These are phyloP conservation scores for Xanthoconium stramineum DNA, from an alignment of 768 basidiomycete species.

Conservation along the genomic window DNA sequence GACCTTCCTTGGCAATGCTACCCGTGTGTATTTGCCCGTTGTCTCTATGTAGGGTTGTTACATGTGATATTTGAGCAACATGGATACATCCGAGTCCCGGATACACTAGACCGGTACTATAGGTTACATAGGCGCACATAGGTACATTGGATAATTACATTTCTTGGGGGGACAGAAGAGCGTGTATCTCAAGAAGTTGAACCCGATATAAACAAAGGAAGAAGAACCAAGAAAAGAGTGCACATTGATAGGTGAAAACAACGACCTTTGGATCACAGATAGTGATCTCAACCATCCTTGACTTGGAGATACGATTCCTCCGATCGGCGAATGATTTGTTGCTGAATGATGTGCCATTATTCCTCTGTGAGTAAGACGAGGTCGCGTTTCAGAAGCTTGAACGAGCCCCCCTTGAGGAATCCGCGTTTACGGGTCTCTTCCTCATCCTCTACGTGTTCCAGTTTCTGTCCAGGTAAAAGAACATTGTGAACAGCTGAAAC, in stretches of 20 bases:
- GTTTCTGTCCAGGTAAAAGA: conserved; percentile 47
- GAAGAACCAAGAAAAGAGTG: neutral
- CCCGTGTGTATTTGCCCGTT: too few species aligned
- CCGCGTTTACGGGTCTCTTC: conserved; percentile 50
- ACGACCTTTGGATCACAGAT: neutral
- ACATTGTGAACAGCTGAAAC: conserved; percentile 18
- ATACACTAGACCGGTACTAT: too few species aligned
- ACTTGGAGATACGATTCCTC: too few species aligned
- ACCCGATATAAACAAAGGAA: neutral
- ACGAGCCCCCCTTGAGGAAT: conserved; percentile 43
- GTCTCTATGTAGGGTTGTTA: too few species aligned
- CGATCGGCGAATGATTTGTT: conserved; percentile 14
- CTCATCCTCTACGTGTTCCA: conserved; percentile 52
- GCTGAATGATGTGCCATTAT: conserved; percentile 34
- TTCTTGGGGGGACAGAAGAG: too few species aligned
- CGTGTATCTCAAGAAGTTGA: neutral
- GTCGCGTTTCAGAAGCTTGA: conserved; percentile 49
- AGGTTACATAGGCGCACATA: neutral
- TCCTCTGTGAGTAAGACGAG: conserved; percentile 46
- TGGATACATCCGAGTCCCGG: too few species aligned
- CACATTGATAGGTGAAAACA: neutral
- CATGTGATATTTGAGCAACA: too few species aligned
- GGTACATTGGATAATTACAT: too few species aligned
- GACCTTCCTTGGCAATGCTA: too few species aligned
- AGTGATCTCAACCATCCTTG: too few species aligned